Evolutionary conservation across 73 alveolate species (phyloP), one percentile per base, ranked within the genome.

Genomic region (Blepharisma japonicum): DNA sequence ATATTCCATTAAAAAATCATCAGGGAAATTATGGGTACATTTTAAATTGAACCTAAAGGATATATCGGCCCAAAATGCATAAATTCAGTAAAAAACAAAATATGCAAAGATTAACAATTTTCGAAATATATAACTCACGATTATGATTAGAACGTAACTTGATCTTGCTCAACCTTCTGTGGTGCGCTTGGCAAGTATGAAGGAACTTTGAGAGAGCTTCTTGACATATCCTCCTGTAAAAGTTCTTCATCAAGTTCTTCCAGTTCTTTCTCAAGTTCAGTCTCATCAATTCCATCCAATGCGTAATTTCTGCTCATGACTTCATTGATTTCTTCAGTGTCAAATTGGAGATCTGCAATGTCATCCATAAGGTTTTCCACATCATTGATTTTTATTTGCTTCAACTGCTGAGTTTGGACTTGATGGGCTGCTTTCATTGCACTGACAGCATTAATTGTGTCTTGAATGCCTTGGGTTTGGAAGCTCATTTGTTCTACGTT

Each of bases 281-380:
- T 76, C 86, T 87, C 94, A 71, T 87, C 94, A 47, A 82, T 49
- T 49, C 77, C 93, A 45, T 54, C 80, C 20, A 82, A 81, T 7
- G 77, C 87, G 45, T 82, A 87, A 45, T 83, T 71, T 32, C 94
- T 68, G 47, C 81, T 25, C 90, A 87, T 68, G 50, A 82, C 77
- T 54, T 87, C 94, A 27, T 87, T 70, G 66, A 87, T 87, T 53
- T 87, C 94, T 72, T 87, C 85, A 61, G 83, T 80, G 68, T 87
- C 94, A 20, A 89, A 88, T 89, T 81, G 81, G 84, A 87, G 32
- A 61, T 87, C 94, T 7, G 90, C 90, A 54, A 87, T 70, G 71
- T 87, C 89, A 45, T 83, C 94, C 61, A 56, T 81, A 71, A 87
- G 49, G 67, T 87, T 89, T 70, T 87, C 94, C 53, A 87, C 45